These are phyloP conservation scores for Coniella lustricola DNA, from an alignment of 2,329 filamentous ascomycete species.

Conservation along the genomic window DNA sequence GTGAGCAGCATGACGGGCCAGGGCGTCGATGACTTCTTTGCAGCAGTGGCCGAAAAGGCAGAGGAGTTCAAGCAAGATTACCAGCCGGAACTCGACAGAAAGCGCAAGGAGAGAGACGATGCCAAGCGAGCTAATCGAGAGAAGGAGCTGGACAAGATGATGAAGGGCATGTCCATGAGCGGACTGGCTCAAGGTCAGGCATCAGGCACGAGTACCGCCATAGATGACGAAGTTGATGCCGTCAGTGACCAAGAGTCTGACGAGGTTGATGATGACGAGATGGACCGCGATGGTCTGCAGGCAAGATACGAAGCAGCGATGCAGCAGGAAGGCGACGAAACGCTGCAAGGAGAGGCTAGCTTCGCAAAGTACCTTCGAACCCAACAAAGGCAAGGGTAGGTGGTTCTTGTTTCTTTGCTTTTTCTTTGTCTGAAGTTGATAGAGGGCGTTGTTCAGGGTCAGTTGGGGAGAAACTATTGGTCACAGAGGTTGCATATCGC, in stretches of 20 bases:
- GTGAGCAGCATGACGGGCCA: constrained; percentile 90
- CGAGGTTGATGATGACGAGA: constrained; percentile 51
- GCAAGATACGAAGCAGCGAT: constrained; percentile 72
- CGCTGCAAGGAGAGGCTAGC: constrained; percentile 48
- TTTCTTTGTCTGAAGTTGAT: neutral
- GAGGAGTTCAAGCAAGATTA: constrained; percentile 88
- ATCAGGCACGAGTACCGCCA: constrained; percentile 19
- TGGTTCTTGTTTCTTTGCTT: no score
- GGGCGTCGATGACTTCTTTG: constrained; percentile 90
- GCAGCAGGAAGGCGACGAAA: constrained; percentile 48
- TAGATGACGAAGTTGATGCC: constrained; percentile 31
- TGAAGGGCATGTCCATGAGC: constrained; percentile 75
- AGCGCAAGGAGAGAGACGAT: constrained; percentile 67
- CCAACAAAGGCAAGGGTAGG: constrained; percentile 23
- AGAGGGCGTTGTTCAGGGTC: no score
- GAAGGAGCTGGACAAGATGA: constrained; percentile 82
- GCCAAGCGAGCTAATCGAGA: constrained; percentile 66
- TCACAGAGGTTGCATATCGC: constrained; percentile 20
- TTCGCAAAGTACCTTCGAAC: constrained; percentile 54
- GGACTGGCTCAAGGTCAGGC: constrained; percentile 18
- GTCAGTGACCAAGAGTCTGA: constrained; percentile 48
- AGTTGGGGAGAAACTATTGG: neutral
- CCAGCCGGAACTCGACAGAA: constrained; percentile 79
- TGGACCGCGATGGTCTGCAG: constrained; percentile 60
- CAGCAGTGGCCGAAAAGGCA: constrained; percentile 78